Base-by-base conservation (phyloP, 179 eudicot genomes). In the Actinidia arguta region DNA sequence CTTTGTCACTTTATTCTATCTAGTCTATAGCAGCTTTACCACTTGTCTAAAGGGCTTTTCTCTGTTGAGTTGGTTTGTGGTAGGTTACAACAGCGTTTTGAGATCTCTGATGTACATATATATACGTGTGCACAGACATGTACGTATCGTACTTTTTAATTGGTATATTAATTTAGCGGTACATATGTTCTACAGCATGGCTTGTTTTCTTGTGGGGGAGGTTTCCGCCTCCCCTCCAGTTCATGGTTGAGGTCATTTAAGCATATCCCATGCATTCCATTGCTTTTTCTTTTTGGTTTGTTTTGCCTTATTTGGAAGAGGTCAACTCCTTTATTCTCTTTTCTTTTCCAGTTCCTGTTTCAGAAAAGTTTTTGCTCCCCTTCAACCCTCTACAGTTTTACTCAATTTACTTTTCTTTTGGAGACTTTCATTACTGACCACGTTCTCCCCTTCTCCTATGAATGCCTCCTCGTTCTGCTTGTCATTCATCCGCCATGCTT, bases 11-110 rank as follows among this genome's bases (percentile, higher is more conserved):
- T 62, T 77, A 56, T 47, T 77, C 42, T 46, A 16, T 62, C 44
- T 46, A 20, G 39, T 6, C 70, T 44, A 16, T 61, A 22, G 56
- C 56, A 61, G 24, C 70, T 62, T 24, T 24, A n/a, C 52, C 25
- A 62, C 67, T 76, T 39, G 54, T 76, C 79, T 76, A 31, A n/a
- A 48, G 39, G 31, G 54, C 39, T 75, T 18, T 39, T 17, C 79
- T 18, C 66, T 11, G 66, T 56, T 58, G 62, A 74, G 8, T 52
- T 74, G 78, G 63, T n/a, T 74, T 73, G 42, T 8, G 16, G 48
- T 71, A 27, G 25, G 12, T 74, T 25, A 48, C 20, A 73, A 20
- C 42, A 24, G 39, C 48, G 42, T 39, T 39, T 39, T 39, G 42
- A 39, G 42, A 39, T 39, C 42, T 39, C 42, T 39, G 42, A 39